Percentiles rank a stretch among this genome's conserved stretches.
Conservation (phyloP, 495 filamentous ascomycete genomes). For the Penicillium daleae region DNA sequence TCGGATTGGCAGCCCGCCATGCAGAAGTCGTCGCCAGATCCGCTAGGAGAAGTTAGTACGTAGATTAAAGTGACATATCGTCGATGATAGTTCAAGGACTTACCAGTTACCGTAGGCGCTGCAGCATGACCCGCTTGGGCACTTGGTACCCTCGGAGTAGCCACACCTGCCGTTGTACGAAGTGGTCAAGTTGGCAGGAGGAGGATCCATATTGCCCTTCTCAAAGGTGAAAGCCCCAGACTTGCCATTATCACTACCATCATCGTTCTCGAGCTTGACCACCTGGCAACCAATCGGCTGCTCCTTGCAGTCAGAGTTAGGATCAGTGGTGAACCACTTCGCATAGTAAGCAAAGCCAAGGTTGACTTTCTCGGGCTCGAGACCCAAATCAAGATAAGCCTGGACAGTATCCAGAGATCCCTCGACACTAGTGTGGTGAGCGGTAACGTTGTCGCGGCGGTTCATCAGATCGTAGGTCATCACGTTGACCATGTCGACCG, state of each 20-base stretch:
- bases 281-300: constrained; percentile 66
- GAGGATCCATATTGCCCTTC: constrained; percentile 49
- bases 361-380: constrained; percentile 61
- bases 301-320: constrained; percentile 45
- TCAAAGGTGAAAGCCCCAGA: constrained; percentile 64
- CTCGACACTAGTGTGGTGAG: constrained; percentile 65
- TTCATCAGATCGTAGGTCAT: constrained; percentile 85
- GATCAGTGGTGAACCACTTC: constrained; percentile 70
- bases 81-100: background rate
- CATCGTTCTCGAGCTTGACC: constrained; percentile 62
- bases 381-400: constrained; percentile 63
- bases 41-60: constrained; percentile 23
- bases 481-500: constrained; percentile 75
- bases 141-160: constrained; percentile 31
- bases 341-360: constrained; percentile 76
- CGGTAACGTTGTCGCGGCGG: constrained; percentile 68
- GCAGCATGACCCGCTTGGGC: constrained; percentile 41
- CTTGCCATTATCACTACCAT: constrained; percentile 66
- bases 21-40: constrained; percentile 44
- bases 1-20: constrained; percentile 43
- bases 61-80: background rate
- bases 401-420: constrained; percentile 58
- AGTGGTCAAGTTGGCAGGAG: constrained; percentile 47
- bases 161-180: constrained; percentile 49
- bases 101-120: constrained; percentile 46